Conservation (phyloP, 306 rosid species). For the Ormosia emarginata region DNA sequence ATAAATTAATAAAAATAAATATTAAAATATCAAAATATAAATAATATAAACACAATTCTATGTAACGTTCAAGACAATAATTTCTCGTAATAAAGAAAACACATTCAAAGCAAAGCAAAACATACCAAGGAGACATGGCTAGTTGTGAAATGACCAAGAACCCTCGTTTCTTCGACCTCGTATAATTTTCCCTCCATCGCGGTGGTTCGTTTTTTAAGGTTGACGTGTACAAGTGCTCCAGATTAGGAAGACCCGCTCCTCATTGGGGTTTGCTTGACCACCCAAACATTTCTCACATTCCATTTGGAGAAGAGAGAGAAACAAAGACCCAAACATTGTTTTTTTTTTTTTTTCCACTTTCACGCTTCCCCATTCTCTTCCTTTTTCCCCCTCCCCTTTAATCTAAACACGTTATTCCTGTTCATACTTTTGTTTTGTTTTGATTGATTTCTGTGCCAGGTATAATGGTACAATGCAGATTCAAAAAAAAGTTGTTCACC, state of each 20-base stretch:
- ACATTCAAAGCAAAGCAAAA: background rate
- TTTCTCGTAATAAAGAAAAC: no score
- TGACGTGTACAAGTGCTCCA: conserved; percentile 46
- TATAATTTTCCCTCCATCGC: conserved; percentile 47
- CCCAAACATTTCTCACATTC: conserved; percentile 45
- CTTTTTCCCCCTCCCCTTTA: background rate
- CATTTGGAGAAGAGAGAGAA: conserved; percentile 34
- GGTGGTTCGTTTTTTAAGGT: conserved; percentile 31
- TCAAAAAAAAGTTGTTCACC: background rate
- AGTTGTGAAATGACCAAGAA: background rate
- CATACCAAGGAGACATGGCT: background rate
- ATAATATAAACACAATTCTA: no score
- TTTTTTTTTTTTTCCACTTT: background rate
- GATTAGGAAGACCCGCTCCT: conserved; percentile 56
- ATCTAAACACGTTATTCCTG: background rate
- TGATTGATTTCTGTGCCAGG: conserved; percentile 11
- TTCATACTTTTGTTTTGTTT: background rate
- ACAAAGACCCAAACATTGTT: conserved; percentile 10
- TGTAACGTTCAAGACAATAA: no score
- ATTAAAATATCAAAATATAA: no score
- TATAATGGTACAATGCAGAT: background rate
- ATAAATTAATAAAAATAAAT: background rate
- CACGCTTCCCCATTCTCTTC: conserved; percentile 13
- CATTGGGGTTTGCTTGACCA: conserved; percentile 20
- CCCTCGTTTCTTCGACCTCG: conserved; percentile 1